These are phyloP conservation scores for Rosellinia necatrix DNA, from an alignment of 2,329 filamentous ascomycete genomes.

Conservation along the genomic window DNA sequence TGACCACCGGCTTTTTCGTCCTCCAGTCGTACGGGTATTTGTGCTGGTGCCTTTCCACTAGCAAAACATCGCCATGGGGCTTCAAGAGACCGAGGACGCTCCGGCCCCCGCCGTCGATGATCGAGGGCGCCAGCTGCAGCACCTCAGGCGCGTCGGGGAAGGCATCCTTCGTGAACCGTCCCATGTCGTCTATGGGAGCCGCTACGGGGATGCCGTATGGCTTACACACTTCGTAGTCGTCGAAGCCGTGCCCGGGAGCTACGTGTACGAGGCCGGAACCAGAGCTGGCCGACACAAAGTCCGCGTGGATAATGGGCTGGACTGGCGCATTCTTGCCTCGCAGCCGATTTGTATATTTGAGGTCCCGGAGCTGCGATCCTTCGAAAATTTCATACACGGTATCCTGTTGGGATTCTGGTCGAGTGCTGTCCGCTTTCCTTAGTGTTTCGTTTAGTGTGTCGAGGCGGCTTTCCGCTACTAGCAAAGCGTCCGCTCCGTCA, in stretches of 20 bases:
- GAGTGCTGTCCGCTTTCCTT: conserved; percentile 38
- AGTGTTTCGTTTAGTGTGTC: conserved; percentile 59
- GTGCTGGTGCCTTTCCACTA: conserved; percentile 74
- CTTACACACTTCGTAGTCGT: conserved; percentile 86
- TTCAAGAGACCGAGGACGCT: conserved; percentile 72
- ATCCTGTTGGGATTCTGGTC: conserved; percentile 10
- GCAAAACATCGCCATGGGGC: conserved; percentile 61
- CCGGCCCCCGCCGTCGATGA: conserved; percentile 70
- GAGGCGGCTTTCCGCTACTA: conserved; percentile 75
- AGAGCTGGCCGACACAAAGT: conserved; percentile 88
- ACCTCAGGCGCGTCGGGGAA: conserved; percentile 70
- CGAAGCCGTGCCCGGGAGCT: conserved; percentile 93
- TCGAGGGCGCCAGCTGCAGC: conserved; percentile 70
- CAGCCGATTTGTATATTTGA: conserved; percentile 73
- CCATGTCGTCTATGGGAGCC: conserved; percentile 82
- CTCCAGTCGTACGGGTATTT: conserved; percentile 99
- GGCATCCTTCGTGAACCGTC: conserved; percentile 79
- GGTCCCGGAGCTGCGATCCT: conserved; percentile 67
- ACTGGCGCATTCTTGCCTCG: conserved; percentile 58
- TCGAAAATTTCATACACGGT: conserved; percentile 60
- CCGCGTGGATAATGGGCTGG: conserved; percentile 78
- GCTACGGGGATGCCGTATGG: conserved; percentile 72
- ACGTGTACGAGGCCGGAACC: conserved; percentile 94
- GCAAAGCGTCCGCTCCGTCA: conserved; percentile 60
- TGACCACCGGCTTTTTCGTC: conserved; percentile 88